phyloP scores from a whole-genome alignment of 1,284 basidiomycete species.

The Psilocybe mexicana region DNA sequence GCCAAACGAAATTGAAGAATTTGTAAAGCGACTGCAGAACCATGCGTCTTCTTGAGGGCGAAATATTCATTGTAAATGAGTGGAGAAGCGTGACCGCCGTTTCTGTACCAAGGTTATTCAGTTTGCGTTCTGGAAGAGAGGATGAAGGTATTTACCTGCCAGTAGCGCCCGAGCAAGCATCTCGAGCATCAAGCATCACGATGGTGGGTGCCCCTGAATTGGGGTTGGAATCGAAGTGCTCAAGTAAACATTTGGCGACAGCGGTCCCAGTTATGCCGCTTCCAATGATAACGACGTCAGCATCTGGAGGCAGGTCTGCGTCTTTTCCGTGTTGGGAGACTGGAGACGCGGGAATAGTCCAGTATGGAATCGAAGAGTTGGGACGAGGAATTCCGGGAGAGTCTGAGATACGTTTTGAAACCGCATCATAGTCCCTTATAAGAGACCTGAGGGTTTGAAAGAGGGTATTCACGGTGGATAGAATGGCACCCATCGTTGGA shows the following conservation, averaged over 20 bases:
- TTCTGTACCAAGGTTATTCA: conserved; percentile 41
- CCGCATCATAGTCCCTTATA: conserved; percentile 20
- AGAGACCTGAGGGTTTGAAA: conserved; percentile 19
- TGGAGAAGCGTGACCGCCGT: conserved; percentile 72
- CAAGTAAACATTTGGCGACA: conserved; percentile 53
- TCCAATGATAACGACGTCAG: conserved; percentile 67
- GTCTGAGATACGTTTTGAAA: conserved; percentile 37
- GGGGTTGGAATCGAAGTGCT: conserved; percentile 22
- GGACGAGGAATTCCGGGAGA: conserved; percentile 62
- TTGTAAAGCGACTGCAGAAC: conserved; percentile 46
- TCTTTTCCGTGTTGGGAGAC: conserved; percentile 45
- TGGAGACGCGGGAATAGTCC: conserved; percentile 55
- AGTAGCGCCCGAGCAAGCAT: conserved; percentile 70
- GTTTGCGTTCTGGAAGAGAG: neutral
- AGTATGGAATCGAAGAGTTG: conserved; percentile 56
- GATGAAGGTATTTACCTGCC: conserved; percentile 47
- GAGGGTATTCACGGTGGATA: conserved; percentile 15
- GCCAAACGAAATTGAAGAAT: conserved; percentile 64
- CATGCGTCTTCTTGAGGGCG: conserved; percentile 47
- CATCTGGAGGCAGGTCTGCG: conserved; percentile 44
- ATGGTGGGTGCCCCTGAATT: conserved; percentile 26
- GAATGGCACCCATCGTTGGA: conserved; percentile 18
- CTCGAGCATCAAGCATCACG: conserved; percentile 70
- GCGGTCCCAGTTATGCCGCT: conserved; percentile 71
- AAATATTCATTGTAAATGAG: conserved; percentile 61